phyloP scores from a whole-genome alignment of 2,329 filamentous ascomycete species.

The Nigrograna mackinnonii region DNA sequence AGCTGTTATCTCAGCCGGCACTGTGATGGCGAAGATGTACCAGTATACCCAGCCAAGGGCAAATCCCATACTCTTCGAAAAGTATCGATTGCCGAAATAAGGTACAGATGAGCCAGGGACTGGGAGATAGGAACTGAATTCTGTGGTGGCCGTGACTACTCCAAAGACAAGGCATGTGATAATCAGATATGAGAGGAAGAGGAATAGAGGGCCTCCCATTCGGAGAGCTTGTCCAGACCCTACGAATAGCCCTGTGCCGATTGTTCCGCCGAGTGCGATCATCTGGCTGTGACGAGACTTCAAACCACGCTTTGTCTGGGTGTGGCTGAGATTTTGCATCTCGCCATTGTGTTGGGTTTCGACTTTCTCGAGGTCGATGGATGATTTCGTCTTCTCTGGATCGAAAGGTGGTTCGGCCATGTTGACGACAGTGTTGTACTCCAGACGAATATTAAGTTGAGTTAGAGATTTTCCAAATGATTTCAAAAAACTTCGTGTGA shows the following conservation, averaged over 20 bases:
- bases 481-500: no score
- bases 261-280: constrained; percentile 51
- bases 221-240: constrained; percentile 41
- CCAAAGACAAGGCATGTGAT: background rate
- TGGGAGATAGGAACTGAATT: background rate
- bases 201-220: constrained; percentile 45
- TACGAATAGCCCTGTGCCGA: constrained; percentile 49
- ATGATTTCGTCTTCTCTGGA: no score
- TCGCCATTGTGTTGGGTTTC: constrained; percentile 5
- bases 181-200: background rate
- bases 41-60: background rate
- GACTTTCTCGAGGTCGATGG: constrained; percentile 3
- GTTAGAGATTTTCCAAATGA: no score
- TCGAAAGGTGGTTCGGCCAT: no score
- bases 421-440: no score
- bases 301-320: background rate
- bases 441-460: no score
- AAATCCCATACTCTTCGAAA: background rate
- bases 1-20: background rate
- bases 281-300: background rate
- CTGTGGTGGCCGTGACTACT: background rate
- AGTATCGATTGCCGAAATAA: background rate
- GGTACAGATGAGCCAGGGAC: background rate
- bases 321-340: background rate
- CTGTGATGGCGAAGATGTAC: background rate